Base-by-base conservation (phyloP, 768 basidiomycete genomes). In the Cantharellus anzutake region DNA sequence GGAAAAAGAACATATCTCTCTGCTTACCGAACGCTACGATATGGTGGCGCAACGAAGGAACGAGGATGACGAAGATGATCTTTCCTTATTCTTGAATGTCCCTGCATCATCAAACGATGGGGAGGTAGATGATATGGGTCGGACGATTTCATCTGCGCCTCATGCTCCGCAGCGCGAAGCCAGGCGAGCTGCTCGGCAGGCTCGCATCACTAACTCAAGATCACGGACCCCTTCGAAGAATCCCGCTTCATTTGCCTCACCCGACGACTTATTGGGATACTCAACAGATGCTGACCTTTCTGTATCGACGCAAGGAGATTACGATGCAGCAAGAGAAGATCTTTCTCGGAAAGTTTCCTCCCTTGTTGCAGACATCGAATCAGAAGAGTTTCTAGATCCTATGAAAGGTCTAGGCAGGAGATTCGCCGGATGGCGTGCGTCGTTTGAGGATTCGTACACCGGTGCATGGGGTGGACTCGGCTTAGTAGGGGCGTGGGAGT, bases 391-490 rank as follows among this genome's bases (percentile, higher is more conserved):
- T 71, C 75, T 75, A 60, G 82, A 93, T 70, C 91, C 92, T 1
- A 37, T 7, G 7, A 7, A 14, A 11, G 91, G 89, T 68, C 50
- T 84, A 69, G 84, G 75, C 56, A 68, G 74, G 68, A 64, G 79
- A 71, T 83, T 83, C 59, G 76, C 74, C 1, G 75, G 73, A 61
- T 97, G 93, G 93, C 74, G 90, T 58, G 74, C 78, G 62, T 76
- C 74, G 62, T 90, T 84, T 64, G 74, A 74, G 3, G 92, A 97
- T 63, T 89, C 78, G 61, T 97, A 94, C 71, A 72, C 76, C 2
- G 82, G 85, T 42, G 93, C 93, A 3, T 97, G 87, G 75, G 92
- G 92, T 53, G 87, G 91, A 3, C 73, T 93, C 59, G 89, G 84
- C 0, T 76, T 91, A 50, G 81, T 93, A 1, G 82, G 82, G 56